Base-by-base conservation (phyloP, 192 early-diverging fungal genomes). In the Pilobolus umbonatus region DNA sequence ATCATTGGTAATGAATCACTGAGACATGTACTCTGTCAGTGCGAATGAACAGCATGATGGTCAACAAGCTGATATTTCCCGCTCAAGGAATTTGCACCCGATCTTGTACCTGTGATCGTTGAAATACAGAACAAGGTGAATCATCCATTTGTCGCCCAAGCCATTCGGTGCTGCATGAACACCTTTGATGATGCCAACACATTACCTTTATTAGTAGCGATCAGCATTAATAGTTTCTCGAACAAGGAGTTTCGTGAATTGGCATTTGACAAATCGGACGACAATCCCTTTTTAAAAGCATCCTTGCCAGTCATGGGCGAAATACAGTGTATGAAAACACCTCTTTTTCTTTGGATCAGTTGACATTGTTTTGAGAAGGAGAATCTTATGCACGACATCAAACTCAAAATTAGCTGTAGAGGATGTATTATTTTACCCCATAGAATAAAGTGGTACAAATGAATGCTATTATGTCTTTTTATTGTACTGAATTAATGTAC, bases 121-220 rank as follows among this genome's bases (percentile, higher is more conserved):
- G 25, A 52, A 52, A 52, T 52, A 52, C 50, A 52, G 50, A 52
- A 52, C 50, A 52, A 52, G 15, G 50, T 29, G 50, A 35, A 52
- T 35, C 50, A 52, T 35, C 2, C 24, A 31, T 31, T 34, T 52
- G 28, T 52, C 21, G 45, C 30, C 32, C 50, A 25, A 4, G 47
- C 47, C 47, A 49, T 49, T 49, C 47, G 47, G 4, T 49, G 26
- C 47, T 49, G 47, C 47, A 24, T 49, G 19, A 49, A 22, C 47
- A 22, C 26, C 26, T 49, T 49, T 49, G 21, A 49, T 49, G 21
- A 28, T 28, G 26, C 24, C 47, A 49, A 49, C 4, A 11, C n/a
- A n/a, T n/a, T n/a, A n/a, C n/a, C n/a, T n/a, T n/a, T n/a, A n/a
- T n/a, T n/a, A n/a, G n/a, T n/a, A n/a, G n/a, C n/a, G n/a, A n/a